These are phyloP conservation scores for Esteya vermicola DNA, from an alignment of 2,329 filamentous ascomycete genomes.

Conservation along the genomic window DNA sequence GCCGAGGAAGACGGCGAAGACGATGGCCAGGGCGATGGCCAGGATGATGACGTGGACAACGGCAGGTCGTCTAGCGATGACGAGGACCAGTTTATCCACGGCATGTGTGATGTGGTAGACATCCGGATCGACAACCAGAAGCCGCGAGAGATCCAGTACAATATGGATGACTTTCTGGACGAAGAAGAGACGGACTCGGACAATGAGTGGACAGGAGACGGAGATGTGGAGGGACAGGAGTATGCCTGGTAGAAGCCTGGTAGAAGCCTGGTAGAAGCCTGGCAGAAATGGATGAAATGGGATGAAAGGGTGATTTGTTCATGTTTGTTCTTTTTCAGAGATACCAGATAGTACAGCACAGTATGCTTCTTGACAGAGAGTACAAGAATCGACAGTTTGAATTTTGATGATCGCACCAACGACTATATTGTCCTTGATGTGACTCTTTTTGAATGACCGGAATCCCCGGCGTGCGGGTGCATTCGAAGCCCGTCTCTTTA, in stretches of 20 bases:
- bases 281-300: too few species aligned
- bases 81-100: slow-evolving; percentile 36
- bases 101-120: slow-evolving; percentile 55
- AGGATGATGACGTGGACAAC: slow-evolving; percentile 4
- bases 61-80: background rate
- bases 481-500: too few species aligned
- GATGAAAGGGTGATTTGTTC: too few species aligned
- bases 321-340: too few species aligned
- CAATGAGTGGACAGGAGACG: slow-evolving; percentile 32
- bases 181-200: slow-evolving; percentile 37
- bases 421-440: too few species aligned
- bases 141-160: slow-evolving; percentile 51
- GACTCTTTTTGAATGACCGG: too few species aligned
- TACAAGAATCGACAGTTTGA: too few species aligned
- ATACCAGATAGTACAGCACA: too few species aligned
- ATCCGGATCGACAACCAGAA: slow-evolving; percentile 66
- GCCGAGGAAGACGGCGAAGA: slow-evolving; percentile 8
- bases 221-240: slow-evolving; percentile 8
- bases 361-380: too few species aligned
- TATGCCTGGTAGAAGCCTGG: slow-evolving; percentile 11
- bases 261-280: too few species aligned
- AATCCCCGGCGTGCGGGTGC: too few species aligned
- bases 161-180: slow-evolving; percentile 59
- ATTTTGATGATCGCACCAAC: too few species aligned
- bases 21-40: slow-evolving; percentile 3